phyloP scores from a whole-genome alignment of 2,329 filamentous ascomycete species.

The Fusarium sambucinum region DNA sequence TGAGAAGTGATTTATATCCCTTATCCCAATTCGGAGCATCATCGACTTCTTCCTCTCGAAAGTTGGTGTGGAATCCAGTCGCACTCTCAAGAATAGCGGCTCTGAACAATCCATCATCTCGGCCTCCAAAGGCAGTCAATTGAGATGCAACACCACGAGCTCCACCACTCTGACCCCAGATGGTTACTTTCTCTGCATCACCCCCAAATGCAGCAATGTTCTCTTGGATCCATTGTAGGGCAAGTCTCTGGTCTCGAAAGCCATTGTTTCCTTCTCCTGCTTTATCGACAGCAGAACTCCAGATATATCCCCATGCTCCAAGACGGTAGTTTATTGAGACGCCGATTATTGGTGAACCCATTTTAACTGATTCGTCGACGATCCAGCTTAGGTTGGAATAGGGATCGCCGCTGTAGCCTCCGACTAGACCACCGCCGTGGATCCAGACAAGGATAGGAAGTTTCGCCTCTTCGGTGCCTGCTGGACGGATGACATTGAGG shows the following conservation, averaged over 20 bases:
- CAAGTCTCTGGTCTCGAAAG: conserved; percentile 35
- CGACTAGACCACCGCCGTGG: conserved; percentile 31
- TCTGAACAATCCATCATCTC: conserved; percentile 26
- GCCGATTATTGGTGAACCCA: conserved; percentile 25
- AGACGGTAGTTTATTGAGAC: conserved; percentile 41
- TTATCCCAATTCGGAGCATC: conserved; percentile 8
- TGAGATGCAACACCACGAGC: conserved; percentile 30
- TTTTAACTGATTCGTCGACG: conserved; percentile 30
- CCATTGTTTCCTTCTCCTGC: conserved; percentile 28
- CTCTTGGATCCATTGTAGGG: conserved; percentile 29
- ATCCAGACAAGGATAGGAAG: conserved; percentile 37
- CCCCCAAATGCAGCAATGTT: conserved; percentile 34
- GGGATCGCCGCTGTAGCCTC: conserved; percentile 20
- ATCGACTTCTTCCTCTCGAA: conserved; percentile 11
- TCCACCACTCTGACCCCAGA: conserved; percentile 39
- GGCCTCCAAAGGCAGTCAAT: conserved; percentile 25
- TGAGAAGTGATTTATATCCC: conserved; percentile 17
- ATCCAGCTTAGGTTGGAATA: conserved; percentile 17
- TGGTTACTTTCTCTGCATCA: conserved; percentile 24
- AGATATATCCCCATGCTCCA: conserved; percentile 30
- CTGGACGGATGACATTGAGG: conserved; percentile 27
- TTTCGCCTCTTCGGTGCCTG: background rate
- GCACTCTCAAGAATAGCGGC: conserved; percentile 35
- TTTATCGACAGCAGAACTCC: conserved; percentile 18
- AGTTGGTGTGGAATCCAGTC: conserved; percentile 27